Evolutionary conservation across 2,329 filamentous ascomycete genomes (phyloP).

Genomic region (Diaporthe citrichinensis): DNA sequence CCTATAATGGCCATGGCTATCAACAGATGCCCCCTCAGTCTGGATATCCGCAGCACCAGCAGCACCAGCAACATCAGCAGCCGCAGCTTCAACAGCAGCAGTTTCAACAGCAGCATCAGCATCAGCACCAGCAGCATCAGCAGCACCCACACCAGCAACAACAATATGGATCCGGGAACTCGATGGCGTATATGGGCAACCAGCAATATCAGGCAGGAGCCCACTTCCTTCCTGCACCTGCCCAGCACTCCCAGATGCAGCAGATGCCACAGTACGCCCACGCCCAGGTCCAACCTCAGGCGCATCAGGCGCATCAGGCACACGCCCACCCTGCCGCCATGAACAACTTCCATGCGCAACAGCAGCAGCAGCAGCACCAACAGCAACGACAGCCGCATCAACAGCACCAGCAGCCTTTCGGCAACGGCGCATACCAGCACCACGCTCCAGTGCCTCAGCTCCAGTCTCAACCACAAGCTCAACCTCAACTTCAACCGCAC

Average conservation of each 20-base stretch:
- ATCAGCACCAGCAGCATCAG: conserved; percentile 47
- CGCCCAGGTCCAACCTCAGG: conserved; percentile 47
- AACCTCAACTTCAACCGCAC: conserved; percentile 14
- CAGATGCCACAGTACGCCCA: conserved; percentile 44
- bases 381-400: conserved; percentile 42
- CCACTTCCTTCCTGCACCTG: conserved; percentile 42
- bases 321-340: conserved; percentile 45
- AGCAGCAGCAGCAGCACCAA: conserved; percentile 43
- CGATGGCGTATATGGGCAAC: conserved; percentile 41
- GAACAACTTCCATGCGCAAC: conserved; percentile 46
- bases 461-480: conserved; percentile 41
- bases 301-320: conserved; percentile 47
- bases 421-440: conserved; percentile 46
- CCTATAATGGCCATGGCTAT: conserved; percentile 39
- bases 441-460: conserved; percentile 29
- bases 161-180: conserved; percentile 41
- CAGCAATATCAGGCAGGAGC: conserved; percentile 45
- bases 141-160: conserved; percentile 48
- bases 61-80: conserved; percentile 45
- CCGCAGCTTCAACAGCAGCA: conserved; percentile 41
- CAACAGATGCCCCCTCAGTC: conserved; percentile 38
- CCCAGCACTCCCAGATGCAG: conserved; percentile 47
- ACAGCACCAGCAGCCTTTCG: conserved; percentile 43
- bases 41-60: conserved; percentile 44
- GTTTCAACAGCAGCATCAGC: conserved; percentile 47